Conservation (phyloP, 140 eudicot species). For the Bidens hawaiensis region DNA sequence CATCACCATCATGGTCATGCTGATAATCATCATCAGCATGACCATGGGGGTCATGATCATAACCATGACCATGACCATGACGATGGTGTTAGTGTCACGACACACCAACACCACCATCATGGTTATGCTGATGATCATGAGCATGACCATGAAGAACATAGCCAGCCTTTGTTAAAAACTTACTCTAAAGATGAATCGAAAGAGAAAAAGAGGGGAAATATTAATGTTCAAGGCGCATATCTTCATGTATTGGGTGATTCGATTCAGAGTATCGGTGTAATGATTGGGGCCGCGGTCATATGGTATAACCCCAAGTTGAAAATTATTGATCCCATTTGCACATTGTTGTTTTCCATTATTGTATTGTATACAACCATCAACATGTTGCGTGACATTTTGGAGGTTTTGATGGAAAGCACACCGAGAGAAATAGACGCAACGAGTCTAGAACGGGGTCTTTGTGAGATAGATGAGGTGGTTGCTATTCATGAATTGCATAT, state of each 20-base stretch:
- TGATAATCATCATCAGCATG: neutral
- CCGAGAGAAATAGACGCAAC: conserved; percentile 92
- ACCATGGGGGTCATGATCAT: conserved; percentile 88
- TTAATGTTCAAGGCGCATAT: conserved; percentile 85
- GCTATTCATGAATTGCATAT: conserved; percentile 90
- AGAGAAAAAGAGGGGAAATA: conserved; percentile 29
- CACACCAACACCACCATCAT: conserved; percentile 37
- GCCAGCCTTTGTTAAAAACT: neutral
- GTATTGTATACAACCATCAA: conserved; percentile 74
- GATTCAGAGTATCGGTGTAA: conserved; percentile 77
- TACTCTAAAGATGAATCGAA: conserved; percentile 4
- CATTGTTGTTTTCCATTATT: conserved; percentile 62
- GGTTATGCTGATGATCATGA: conserved; percentile 11
- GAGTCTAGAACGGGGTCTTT: conserved; percentile 63
- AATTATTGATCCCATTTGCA: conserved; percentile 79
- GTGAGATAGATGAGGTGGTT: conserved; percentile 81
- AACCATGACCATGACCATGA: conserved; percentile 38
- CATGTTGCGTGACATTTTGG: conserved; percentile 72
- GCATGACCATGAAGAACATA: conserved; percentile 2
- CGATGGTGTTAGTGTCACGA: conserved; percentile 43
- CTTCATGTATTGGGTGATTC: conserved; percentile 90
- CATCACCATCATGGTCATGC: conserved; percentile 27
- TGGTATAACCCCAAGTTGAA: conserved; percentile 84
- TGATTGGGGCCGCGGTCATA: conserved; percentile 88
- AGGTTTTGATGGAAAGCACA: conserved; percentile 93